Percentiles rank a stretch among this genome's conserved stretches.
Evolutionary conservation across 139 green algal genomes (phyloP).

Genomic region (Diplosphaera chodatii): DNA sequence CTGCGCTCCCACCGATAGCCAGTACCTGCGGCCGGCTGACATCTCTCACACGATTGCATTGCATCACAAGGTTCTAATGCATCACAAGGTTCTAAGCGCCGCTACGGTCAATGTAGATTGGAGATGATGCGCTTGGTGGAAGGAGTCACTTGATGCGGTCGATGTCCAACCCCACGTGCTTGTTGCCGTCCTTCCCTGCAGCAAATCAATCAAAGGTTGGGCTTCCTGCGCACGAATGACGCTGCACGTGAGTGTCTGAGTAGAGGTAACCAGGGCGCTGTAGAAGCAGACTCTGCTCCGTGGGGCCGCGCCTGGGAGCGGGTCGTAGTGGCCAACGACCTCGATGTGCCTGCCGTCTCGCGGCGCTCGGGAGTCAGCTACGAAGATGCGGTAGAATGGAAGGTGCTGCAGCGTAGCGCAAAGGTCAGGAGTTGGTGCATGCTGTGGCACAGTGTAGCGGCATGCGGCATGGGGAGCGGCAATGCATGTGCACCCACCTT

Average conservation of each 20-base stretch:
- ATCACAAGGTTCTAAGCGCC: too few species aligned
- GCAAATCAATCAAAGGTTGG: too few species aligned
- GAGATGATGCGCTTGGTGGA: too few species aligned
- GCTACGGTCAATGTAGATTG: too few species aligned
- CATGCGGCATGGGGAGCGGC: background rate
- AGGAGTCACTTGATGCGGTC: conserved; percentile 72
- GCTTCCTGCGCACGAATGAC: too few species aligned
- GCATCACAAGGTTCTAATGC: too few species aligned
- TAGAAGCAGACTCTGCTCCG: too few species aligned
- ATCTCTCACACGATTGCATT: too few species aligned
- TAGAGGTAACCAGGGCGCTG: too few species aligned
- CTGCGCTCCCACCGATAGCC: conserved; percentile 76
- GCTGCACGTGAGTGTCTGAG: too few species aligned
- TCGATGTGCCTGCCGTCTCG: conserved; percentile 78
- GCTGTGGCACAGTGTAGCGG: background rate
- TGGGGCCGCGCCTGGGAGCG: conserved; percentile 58
- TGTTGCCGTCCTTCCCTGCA: conserved; percentile 78
- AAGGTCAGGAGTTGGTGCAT: too few species aligned
- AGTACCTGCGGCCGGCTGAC: too few species aligned
- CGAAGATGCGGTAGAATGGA: conserved; percentile 81
- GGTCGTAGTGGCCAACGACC: conserved; percentile 75
- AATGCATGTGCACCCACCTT: conserved; percentile 15
- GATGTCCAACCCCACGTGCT: conserved; percentile 73
- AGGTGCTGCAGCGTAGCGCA: conserved; percentile 61
- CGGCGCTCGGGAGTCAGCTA: conserved; percentile 54